A percentile compares a stretch with the other conserved stretches of the same genome.
phyloP scores from a whole-genome alignment of 2,329 filamentous ascomycete species.

The Fusarium chlamydosporum region DNA sequence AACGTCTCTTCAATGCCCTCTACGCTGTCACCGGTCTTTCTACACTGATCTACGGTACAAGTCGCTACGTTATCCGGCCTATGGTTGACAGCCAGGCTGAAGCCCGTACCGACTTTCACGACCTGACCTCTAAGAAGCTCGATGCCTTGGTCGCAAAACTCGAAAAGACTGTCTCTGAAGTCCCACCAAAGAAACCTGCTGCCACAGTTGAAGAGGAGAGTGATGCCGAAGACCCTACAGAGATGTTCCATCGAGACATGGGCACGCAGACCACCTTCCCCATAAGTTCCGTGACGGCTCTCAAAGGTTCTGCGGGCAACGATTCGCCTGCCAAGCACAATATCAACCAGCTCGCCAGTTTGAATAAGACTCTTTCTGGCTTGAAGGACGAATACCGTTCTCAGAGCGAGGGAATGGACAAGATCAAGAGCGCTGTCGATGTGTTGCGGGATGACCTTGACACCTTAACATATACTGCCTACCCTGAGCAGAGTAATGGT shows the following conservation, averaged over 20 bases:
- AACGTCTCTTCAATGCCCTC: constrained; percentile 70
- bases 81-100: constrained; percentile 68
- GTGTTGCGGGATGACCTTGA: constrained; percentile 77
- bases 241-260: constrained; percentile 85
- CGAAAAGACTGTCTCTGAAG: constrained; percentile 71
- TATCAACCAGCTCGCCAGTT: constrained; percentile 58
- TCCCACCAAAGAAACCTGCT: constrained; percentile 61
- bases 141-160: constrained; percentile 64
- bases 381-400: constrained; percentile 61
- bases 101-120: constrained; percentile 67
- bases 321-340: constrained; percentile 58
- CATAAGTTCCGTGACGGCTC: constrained; percentile 37
- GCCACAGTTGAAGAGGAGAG: constrained; percentile 56
- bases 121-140: constrained; percentile 62
- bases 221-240: constrained; percentile 75
- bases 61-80: constrained; percentile 76
- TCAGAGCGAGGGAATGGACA: constrained; percentile 65
- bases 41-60: constrained; percentile 77
- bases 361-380: constrained; percentile 61
- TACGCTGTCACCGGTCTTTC: constrained; percentile 71
- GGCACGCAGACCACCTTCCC: constrained; percentile 78
- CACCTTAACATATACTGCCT: constrained; percentile 64
- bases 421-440: constrained; percentile 67
- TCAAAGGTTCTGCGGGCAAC: constrained; percentile 13
- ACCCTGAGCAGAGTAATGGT: constrained; percentile 56